Percentiles rank a stretch among this genome's conserved stretches.
Conservation (phyloP, 345 rosid species). For the Triadica sebifera region DNA sequence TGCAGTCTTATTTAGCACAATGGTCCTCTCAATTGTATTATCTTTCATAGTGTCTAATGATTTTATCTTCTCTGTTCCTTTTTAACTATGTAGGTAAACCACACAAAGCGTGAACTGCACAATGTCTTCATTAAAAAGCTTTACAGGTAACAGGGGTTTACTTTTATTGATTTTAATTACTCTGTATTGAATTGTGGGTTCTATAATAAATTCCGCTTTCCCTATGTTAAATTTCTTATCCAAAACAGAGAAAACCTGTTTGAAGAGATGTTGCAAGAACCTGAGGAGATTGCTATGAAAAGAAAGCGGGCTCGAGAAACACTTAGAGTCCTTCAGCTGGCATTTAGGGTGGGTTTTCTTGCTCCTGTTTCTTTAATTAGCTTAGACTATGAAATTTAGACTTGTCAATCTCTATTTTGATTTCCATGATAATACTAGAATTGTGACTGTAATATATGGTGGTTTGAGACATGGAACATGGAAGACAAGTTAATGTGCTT, state of each 20-base stretch:
- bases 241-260: conserved; percentile 82
- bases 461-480: background rate
- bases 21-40: background rate
- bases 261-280: conserved; percentile 99
- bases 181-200: background rate
- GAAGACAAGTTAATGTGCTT: background rate
- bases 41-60: background rate
- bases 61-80: background rate
- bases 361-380: background rate
- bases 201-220: background rate
- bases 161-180: background rate
- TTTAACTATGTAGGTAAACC: conserved; percentile 63
- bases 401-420: background rate
- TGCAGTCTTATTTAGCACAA: background rate
- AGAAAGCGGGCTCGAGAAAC: conserved; percentile 85
- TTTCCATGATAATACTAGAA: conserved; percentile 1
- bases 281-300: conserved; percentile 77
- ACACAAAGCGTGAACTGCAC: conserved; percentile 94
- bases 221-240: conserved; percentile 10
- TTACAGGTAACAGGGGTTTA: conserved; percentile 57
- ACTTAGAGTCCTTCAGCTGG: conserved; percentile 87
- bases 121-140: conserved; percentile 91
- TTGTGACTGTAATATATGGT: background rate
- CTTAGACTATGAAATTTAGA: background rate
- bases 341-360: conserved; percentile 65